Base-by-base conservation (phyloP, 2,329 filamentous ascomycete genomes). In the Thermoascus crustaceus region DNA sequence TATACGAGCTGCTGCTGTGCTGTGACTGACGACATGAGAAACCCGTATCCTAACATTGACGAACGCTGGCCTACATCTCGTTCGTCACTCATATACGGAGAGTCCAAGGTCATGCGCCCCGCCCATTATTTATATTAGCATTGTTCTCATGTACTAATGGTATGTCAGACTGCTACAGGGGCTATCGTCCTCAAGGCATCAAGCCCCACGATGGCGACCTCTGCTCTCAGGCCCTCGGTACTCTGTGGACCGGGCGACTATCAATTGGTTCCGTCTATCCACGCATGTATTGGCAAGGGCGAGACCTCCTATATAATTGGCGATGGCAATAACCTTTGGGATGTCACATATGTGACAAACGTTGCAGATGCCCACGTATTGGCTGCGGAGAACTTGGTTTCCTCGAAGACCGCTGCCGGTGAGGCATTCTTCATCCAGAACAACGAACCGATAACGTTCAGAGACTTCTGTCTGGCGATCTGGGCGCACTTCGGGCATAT, bases 1-100 rank as follows among this genome's bases (percentile, higher is more conserved):
- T 76, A 72, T 46, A 78, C 74, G 19, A 74, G 71, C 48, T 71
- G 62, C 47, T 71, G 70, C 38, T 73, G 72, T 19, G 71, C 71
- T 6, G 53, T 76, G 22, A 63, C 67, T 3, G 73, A 78, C 50
- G 67, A 76, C 35, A 52, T 61, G 49, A 48, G 42, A 21, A 40
- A 47, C 20, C 38, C 52, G 8, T 59, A 60, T 41, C 46, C 45
- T 5, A 63, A 65, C 34, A 59, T 65, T 38, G 54, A 62, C 29
- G 61, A 64, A 45, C 38, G 40, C 25, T 65, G 61, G 61, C 62
- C 58, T 9, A 57, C 53, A 7, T 53, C 60, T n/a, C 39, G 38
- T 21, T 50, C 39, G 24, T 65, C 59, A 7, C 54, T 60, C 23
- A 62, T 65, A 26, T 68, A 68, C 44, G 63, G 63, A 13, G 64